Conservation (phyloP, 1,139 yeast genomes). For the Taphrina deformans region DNA sequence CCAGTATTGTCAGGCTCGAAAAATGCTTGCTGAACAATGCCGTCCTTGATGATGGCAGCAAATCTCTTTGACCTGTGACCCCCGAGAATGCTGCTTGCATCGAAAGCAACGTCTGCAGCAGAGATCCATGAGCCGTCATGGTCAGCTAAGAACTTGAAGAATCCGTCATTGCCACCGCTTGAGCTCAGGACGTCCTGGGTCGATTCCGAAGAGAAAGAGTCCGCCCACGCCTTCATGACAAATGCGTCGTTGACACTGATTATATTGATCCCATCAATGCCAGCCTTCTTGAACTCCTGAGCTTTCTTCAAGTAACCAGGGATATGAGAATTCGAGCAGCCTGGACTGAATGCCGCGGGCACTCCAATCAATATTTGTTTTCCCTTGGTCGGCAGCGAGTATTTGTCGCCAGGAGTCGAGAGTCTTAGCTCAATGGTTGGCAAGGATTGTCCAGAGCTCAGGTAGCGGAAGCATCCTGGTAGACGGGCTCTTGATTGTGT, state of each 20-base stretch:
- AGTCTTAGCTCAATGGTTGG: conserved; percentile 15
- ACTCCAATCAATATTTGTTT: conserved; percentile 45
- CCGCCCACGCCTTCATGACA: conserved; percentile 52
- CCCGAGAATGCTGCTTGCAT: conserved; percentile 71
- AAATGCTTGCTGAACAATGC: conserved; percentile 63
- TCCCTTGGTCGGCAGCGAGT: conserved; percentile 33
- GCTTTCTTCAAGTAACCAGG: conserved; percentile 68
- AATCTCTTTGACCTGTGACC: conserved; percentile 70
- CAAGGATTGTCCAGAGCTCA: conserved; percentile 7
- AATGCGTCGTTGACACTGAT: conserved; percentile 83
- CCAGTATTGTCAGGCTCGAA: conserved; percentile 54
- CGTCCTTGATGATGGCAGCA: conserved; percentile 73
- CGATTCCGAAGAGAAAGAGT: background rate
- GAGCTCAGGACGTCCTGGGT: conserved; percentile 47
- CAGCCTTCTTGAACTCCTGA: conserved; percentile 60
- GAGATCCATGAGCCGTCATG: conserved; percentile 68
- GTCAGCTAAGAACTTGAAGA: conserved; percentile 65
- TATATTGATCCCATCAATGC: conserved; percentile 59
- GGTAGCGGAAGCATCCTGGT: background rate
- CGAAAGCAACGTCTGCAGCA: conserved; percentile 67
- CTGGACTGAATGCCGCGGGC: conserved; percentile 91
- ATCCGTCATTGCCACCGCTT: conserved; percentile 42
- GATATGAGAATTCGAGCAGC: conserved; percentile 69
- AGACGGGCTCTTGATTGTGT: background rate
- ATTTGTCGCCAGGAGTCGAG: conserved; percentile 11